A percentile compares a stretch with the other conserved stretches of the same genome.
phyloP scores from a whole-genome alignment of 306 rosid species.

The Hippophae gyantsensis region DNA sequence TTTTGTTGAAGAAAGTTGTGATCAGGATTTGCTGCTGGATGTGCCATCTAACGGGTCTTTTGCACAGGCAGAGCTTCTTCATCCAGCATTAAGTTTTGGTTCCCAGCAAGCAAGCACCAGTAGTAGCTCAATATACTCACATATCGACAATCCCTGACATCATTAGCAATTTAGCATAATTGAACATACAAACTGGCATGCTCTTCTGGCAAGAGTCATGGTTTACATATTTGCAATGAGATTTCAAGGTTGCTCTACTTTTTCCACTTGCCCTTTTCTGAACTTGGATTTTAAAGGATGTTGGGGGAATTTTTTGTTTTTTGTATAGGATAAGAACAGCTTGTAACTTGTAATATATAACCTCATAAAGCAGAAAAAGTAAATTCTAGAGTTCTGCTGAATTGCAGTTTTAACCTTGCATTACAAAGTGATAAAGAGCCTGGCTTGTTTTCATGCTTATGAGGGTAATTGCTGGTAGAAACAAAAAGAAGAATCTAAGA shows the following conservation, averaged over 20 bases:
- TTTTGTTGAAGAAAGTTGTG: conserved; percentile 61
- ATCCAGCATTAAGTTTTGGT: conserved; percentile 42
- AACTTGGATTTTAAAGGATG: conserved; percentile 36
- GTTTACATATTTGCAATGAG: conserved; percentile 32
- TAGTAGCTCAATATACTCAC: conserved; percentile 60
- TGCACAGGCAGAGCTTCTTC: conserved; percentile 85
- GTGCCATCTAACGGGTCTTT: conserved; percentile 77
- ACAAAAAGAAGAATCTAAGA: background rate
- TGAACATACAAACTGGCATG: conserved; percentile 16
- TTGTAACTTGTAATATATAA: conserved; percentile 49
- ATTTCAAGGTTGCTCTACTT: conserved; percentile 43
- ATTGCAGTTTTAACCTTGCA: conserved; percentile 22
- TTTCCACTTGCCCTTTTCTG: conserved; percentile 32
- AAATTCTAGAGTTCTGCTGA: conserved; percentile 41
- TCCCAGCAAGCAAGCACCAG: conserved; percentile 74
- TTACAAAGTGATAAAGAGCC: conserved; percentile 5
- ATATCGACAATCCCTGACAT: conserved; percentile 34
- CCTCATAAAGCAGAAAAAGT: conserved; percentile 46
- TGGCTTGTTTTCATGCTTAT: conserved; percentile 3
- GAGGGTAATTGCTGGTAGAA: background rate
- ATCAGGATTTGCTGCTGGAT: conserved; percentile 72
- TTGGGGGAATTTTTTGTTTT: conserved; percentile 44
- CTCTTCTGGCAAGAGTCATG: conserved; percentile 28
- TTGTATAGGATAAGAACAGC: conserved; percentile 65
- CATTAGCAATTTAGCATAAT: conserved; percentile 9